Conservation (phyloP, 306 rosid species). For the Ochetophila trinervis region DNA sequence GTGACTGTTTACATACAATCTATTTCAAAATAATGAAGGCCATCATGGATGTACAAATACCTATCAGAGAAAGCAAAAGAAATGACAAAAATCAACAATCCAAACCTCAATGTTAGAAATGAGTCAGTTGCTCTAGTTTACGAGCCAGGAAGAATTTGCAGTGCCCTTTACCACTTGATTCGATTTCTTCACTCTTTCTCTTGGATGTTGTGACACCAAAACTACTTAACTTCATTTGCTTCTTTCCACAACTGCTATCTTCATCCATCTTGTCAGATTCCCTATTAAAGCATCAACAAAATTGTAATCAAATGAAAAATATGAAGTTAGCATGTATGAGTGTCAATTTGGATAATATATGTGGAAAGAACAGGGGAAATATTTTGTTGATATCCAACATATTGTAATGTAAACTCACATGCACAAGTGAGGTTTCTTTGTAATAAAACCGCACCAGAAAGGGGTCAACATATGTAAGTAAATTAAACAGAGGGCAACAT, state of each 20-base stretch:
- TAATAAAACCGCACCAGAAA: neutral
- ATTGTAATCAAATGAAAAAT: slow-evolving; percentile 7
- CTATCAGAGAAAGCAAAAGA: neutral
- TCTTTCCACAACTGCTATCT: slow-evolving; percentile 51
- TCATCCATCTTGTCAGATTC: slow-evolving; percentile 65
- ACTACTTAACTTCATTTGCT: slow-evolving; percentile 67
- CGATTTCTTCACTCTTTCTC: slow-evolving; percentile 78
- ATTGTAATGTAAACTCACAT: too few species aligned
- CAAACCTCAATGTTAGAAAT: slow-evolving; percentile 37
- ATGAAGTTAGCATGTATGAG: neutral
- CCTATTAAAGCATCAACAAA: slow-evolving; percentile 36
- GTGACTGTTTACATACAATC: neutral
- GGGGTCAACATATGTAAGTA: too few species aligned
- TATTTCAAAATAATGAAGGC: slow-evolving; percentile 10
- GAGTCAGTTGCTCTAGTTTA: slow-evolving; percentile 66
- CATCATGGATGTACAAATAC: neutral
- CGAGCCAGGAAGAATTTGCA: slow-evolving; percentile 78
- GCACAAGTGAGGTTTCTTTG: neutral
- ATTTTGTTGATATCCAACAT: neutral
- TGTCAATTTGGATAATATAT: neutral
- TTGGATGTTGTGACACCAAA: slow-evolving; percentile 73
- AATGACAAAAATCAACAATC: neutral
- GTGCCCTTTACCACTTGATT: slow-evolving; percentile 86
- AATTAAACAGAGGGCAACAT: too few species aligned
- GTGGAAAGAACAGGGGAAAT: too few species aligned